These are phyloP conservation scores for Botryosphaeria agaves DNA, from an alignment of 2,329 filamentous ascomycete species.

Conservation along the genomic window DNA sequence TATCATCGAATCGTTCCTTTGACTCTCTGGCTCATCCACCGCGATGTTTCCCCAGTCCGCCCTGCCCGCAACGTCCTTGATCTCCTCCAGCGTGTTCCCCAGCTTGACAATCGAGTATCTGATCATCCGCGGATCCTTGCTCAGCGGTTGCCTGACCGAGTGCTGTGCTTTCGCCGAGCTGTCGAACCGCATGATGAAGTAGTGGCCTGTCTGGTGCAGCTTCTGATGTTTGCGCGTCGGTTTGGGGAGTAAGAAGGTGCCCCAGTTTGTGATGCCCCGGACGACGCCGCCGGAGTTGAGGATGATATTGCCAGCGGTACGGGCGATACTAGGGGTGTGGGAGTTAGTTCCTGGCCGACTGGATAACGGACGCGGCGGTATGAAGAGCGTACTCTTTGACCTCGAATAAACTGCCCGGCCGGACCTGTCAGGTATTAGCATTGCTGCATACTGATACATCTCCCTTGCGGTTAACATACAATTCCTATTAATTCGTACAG, in stretches of 20 bases:
- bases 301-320: constrained; percentile 66
- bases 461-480: too few relatives aligned
- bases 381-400: constrained; percentile 68
- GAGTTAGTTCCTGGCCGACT: constrained; percentile 4
- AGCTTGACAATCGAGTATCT: constrained; percentile 76
- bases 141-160: constrained; percentile 55
- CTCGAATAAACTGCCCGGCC: constrained; percentile 74
- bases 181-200: constrained; percentile 98
- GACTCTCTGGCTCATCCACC: constrained; percentile 2
- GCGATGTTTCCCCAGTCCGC: constrained; percentile 30
- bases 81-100: constrained; percentile 46
- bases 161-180: constrained; percentile 55
- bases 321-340: constrained; percentile 53
- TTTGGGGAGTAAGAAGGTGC: constrained; percentile 71
- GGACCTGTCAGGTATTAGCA: constrained; percentile 55
- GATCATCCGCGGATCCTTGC: constrained; percentile 80
- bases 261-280: constrained; percentile 90
- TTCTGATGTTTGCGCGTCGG: constrained; percentile 66
- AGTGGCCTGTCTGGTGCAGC: constrained; percentile 71
- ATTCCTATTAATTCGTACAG: constrained; percentile 96
- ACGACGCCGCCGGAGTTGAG: constrained; percentile 75
- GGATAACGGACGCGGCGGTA: neutral
- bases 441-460: too few relatives aligned
- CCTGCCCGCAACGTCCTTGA: constrained; percentile 38
- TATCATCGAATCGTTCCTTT: too few relatives aligned